A percentile compares a stretch with the other conserved stretches of the same genome.
These are phyloP conservation scores for Sideroxylon spinosum DNA, from an alignment of 179 eudicot species.

Conservation along the genomic window DNA sequence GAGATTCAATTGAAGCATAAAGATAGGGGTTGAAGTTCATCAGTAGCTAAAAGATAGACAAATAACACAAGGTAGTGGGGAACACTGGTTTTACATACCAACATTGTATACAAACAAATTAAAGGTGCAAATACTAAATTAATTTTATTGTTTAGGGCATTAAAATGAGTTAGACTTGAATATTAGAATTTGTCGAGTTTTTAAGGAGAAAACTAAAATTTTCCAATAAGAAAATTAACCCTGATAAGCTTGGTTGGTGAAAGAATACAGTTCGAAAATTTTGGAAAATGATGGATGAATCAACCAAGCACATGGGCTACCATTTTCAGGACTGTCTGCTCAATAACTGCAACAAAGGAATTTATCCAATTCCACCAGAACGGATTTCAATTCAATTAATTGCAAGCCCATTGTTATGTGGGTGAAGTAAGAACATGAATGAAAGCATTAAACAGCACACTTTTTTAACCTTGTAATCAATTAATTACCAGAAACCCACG, in stretches of 20 bases:
- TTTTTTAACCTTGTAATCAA: not conserved
- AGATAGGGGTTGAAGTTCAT: not conserved
- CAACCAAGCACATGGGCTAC: not conserved
- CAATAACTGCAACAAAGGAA: conserved; percentile 1
- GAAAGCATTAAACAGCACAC: not conserved
- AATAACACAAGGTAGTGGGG: not conserved
- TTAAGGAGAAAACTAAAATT: too few species aligned
- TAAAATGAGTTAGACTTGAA: too few species aligned
- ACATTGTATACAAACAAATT: too few species aligned
- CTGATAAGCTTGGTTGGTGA: not conserved
- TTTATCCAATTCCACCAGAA: not conserved
- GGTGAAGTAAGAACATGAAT: not conserved
- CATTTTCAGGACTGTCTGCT: not conserved
- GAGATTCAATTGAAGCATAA: not conserved
- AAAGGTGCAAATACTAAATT: too few species aligned
- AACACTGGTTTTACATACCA: not conserved
- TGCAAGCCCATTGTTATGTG: not conserved
- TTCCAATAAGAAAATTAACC: not conserved
- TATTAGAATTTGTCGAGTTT: too few species aligned
- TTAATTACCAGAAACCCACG: not conserved
- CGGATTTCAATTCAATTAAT: not conserved
- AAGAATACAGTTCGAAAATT: not conserved
- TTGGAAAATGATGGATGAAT: not conserved
- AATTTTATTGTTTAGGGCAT: too few species aligned
- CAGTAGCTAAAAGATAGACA: not conserved